A percentile compares a stretch with the other conserved stretches of the same genome.
phyloP scores from a whole-genome alignment of 805 yeast genomes.

The Candida glaebosa region DNA sequence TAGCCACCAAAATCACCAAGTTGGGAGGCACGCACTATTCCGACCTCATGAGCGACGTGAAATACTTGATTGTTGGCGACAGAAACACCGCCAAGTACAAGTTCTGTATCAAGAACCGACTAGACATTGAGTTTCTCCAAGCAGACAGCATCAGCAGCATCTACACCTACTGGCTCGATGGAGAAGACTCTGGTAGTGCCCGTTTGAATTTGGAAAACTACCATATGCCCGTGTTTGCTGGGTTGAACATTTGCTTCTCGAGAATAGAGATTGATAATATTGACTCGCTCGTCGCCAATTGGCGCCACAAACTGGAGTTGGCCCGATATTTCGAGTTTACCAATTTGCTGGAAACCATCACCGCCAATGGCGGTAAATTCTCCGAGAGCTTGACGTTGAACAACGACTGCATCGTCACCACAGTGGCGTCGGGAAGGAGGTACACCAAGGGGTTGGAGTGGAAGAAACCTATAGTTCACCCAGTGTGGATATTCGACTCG shows the following conservation, averaged over 20 bases:
- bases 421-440: slow-evolving; percentile 49
- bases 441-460: slow-evolving; percentile 51
- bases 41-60: slow-evolving; percentile 60
- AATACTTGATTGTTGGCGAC: slow-evolving; percentile 57
- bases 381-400: slow-evolving; percentile 48
- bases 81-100: slow-evolving; percentile 53
- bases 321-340: slow-evolving; percentile 21
- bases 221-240: slow-evolving; percentile 42
- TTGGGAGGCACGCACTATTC: slow-evolving; percentile 59
- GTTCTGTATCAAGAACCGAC: slow-evolving; percentile 47
- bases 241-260: slow-evolving; percentile 45
- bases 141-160: slow-evolving; percentile 44
- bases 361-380: slow-evolving; percentile 47
- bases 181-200: slow-evolving; percentile 33
- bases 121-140: slow-evolving; percentile 55
- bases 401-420: slow-evolving; percentile 45
- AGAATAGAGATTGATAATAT: slow-evolving; percentile 19
- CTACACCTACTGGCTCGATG: slow-evolving; percentile 51
- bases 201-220: slow-evolving; percentile 19
- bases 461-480: slow-evolving; percentile 51
- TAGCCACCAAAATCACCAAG: slow-evolving; percentile 43
- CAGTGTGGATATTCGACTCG: slow-evolving; percentile 48
- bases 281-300: slow-evolving; percentile 13
- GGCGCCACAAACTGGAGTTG: slow-evolving; percentile 17
- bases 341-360: slow-evolving; percentile 32